Base-by-base conservation (phyloP, 2,329 filamentous ascomycete species). In the Fusarium sarcochroum region DNA sequence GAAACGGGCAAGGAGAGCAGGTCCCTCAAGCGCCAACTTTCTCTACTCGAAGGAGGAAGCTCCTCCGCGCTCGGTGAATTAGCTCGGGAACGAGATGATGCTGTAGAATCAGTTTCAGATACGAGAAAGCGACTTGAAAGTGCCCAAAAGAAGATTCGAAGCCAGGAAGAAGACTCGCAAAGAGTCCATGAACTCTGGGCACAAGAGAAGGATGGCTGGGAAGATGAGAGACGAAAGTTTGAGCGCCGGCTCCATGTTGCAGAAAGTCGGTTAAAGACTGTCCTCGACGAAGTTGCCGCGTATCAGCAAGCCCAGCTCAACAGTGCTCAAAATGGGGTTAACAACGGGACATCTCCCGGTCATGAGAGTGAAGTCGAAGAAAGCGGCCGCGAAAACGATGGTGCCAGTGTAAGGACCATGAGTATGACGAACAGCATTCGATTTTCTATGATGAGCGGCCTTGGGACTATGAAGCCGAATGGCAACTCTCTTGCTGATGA, bases 181-280 rank as follows among this genome's bases (percentile, higher is more conserved):
- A 88, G 91, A 32, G 89, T 91, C 7, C 93, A 97, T 74, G 86
- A 90, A 53, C 85, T 94, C 60, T 98, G 93, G 92, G 90, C 91
- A 13, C 89, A 88, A 52, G 96, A 99, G 69, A 96, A 91, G 76
- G 90, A 95, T 55, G 83, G 84, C 3, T 98, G 94, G 94, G 91
- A 94, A 14, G 89, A 91, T 46, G 94, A 97, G 77, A 91, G 89
- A 73, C 90, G 94, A 55, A 91, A 88, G 57, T 86, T 93, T 63
- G 95, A 99, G 78, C 90, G 93, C 58, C 93, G 92, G 71, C 82
- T 97, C 15, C 94, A 98, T 77, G 87, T 98, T n/a, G 92, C 94
- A 3, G 96, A 99, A 80, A 92, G 87, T 30, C 90, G 95, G 37
- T 80, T 99, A 55, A 96, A 95, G 77, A 86, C 88, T 13, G 87